phyloP scores from a whole-genome alignment of 2,329 filamentous ascomycete genomes.

The Emericellopsis cladophorae region DNA sequence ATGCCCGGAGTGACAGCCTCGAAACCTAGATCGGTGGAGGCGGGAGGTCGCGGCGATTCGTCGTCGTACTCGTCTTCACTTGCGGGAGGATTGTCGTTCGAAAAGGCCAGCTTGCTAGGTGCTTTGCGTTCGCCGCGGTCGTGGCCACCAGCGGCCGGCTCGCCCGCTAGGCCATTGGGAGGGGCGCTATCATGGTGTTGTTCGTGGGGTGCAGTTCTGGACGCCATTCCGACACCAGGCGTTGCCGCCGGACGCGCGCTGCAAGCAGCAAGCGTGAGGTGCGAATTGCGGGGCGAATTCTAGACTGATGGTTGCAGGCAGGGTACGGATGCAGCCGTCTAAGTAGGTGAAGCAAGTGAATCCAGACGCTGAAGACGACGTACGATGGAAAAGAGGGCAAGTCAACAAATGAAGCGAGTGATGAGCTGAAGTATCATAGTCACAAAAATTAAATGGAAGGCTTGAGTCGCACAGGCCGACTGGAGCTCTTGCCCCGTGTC shows the following conservation, averaged over 20 bases:
- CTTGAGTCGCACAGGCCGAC: background rate
- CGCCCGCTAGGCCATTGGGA: background rate
- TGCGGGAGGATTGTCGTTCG: background rate
- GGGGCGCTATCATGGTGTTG: background rate
- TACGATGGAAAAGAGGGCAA: background rate
- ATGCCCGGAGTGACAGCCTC: conserved; percentile 16
- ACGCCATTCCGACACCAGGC: background rate
- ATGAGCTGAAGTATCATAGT: background rate
- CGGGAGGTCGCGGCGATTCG: conserved; percentile 13
- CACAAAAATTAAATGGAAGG: background rate
- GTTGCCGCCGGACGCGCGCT: background rate
- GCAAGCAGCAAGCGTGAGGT: too few species aligned
- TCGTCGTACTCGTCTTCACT: conserved; percentile 3
- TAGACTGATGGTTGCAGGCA: too few species aligned
- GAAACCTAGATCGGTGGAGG: conserved; percentile 8
- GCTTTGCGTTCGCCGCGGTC: background rate
- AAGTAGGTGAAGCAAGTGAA: too few species aligned
- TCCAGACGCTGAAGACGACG: too few species aligned
- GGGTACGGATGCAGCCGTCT: too few species aligned
- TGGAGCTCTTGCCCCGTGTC: background rate
- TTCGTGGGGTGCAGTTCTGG: background rate
- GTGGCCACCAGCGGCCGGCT: background rate
- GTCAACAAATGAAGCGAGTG: background rate
- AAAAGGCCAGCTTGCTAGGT: background rate
- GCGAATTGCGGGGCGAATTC: too few species aligned